Evolutionary conservation across 139 green algal species (phyloP).

Genomic region (Tetraselmis chui): DNA sequence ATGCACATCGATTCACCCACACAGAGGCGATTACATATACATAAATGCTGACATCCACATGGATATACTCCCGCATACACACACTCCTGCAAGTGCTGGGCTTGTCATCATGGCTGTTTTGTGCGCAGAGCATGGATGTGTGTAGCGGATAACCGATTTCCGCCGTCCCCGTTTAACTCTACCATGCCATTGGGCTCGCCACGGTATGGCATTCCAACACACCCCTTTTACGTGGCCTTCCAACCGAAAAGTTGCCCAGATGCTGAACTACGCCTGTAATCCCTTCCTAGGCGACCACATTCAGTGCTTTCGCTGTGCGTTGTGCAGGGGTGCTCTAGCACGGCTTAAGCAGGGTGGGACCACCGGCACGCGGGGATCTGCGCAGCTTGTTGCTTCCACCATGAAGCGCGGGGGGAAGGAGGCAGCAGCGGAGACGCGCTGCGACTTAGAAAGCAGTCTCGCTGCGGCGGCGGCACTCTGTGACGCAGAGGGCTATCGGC

Average conservation of each 20-base stretch:
- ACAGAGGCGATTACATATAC: too few relatives aligned
- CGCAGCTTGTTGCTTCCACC: neutral
- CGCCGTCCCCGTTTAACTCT: neutral
- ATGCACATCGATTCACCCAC: too few relatives aligned
- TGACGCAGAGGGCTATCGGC: neutral
- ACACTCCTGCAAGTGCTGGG: too few relatives aligned
- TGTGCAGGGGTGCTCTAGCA: neutral
- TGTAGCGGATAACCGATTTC: neutral
- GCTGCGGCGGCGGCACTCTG: neutral
- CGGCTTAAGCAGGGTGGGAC: neutral
- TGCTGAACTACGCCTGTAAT: neutral
- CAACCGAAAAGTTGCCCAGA: neutral
- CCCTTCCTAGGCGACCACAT: too few relatives aligned
- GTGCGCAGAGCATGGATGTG: neutral
- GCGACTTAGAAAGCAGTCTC: neutral
- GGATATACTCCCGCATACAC: too few relatives aligned
- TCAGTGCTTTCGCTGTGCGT: neutral
- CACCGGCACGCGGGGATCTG: neutral
- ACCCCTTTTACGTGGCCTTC: neutral
- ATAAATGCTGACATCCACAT: too few relatives aligned
- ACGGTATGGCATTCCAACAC: neutral
- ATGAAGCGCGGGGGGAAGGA: neutral
- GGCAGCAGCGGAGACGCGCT: neutral
- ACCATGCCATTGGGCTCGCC: neutral
- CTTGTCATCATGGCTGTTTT: too few relatives aligned